Percentiles rank a stretch among this genome's conserved stretches.
These are phyloP conservation scores for Setaria viridis DNA, from an alignment of 202 grass and related monocot genomes.

Conservation along the genomic window DNA sequence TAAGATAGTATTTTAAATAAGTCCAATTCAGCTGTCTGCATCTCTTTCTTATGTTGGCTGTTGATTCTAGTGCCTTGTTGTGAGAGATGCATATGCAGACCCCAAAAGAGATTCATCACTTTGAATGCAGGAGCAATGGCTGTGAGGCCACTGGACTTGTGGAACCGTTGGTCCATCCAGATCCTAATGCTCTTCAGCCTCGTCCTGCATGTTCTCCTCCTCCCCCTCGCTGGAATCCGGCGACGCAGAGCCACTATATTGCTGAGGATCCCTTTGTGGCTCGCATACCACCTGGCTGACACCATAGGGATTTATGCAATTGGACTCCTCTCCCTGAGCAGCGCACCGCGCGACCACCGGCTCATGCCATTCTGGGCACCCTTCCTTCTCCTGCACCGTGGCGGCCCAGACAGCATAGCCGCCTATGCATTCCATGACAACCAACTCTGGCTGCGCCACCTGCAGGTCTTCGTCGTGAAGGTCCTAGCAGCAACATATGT, in stretches of 20 bases:
- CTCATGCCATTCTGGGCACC: conserved; percentile 61
- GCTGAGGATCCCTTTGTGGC: conserved; percentile 40
- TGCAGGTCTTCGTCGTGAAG: conserved; percentile 27
- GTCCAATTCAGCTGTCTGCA: no score
- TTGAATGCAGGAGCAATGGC: conserved; percentile 11
- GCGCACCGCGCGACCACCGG: not conserved
- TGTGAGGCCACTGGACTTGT: not conserved
- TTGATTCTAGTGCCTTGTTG: no score
- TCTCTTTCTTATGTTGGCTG: no score
- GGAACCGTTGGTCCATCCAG: conserved; percentile 46
- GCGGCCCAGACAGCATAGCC: conserved; percentile 47
- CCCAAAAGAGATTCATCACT: not conserved
- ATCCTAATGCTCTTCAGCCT: conserved; percentile 53
- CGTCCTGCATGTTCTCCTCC: conserved; percentile 46
- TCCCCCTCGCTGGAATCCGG: conserved; percentile 29
- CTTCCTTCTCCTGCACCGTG: conserved; percentile 55
- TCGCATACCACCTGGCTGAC: conserved; percentile 51
- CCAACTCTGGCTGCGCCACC: conserved; percentile 59
- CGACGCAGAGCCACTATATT: not conserved
- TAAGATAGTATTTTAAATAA: no score
- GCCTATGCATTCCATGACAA: conserved; percentile 59
- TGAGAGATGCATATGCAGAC: no score
- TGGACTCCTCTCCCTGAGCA: conserved; percentile 33
- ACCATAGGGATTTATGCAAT: conserved; percentile 43
- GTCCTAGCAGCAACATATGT: not conserved